Percentiles rank a stretch among this genome's conserved stretches.
phyloP scores from a whole-genome alignment of 495 filamentous ascomycete species.

The Aspergillus carlsbadensis region DNA sequence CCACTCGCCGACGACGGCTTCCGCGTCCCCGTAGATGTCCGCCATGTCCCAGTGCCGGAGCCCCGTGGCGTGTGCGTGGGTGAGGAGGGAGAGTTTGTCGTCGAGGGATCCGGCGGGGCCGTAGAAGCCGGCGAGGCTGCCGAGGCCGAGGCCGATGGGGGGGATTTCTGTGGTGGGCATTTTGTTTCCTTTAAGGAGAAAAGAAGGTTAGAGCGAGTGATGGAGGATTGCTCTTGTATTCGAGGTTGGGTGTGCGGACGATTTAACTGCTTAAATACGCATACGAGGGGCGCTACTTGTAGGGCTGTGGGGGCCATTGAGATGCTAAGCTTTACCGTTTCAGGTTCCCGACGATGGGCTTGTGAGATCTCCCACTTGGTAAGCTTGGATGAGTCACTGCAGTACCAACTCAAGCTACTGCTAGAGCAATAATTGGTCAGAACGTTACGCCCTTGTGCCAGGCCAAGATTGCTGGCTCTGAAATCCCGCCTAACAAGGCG shows the following conservation, averaged over 20 bases:
- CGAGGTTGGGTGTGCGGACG: neutral
- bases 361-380: too few species aligned
- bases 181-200: constrained; percentile 38
- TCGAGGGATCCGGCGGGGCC: constrained; percentile 38
- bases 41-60: constrained; percentile 16
- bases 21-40: constrained; percentile 34
- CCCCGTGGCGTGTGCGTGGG: constrained; percentile 2
- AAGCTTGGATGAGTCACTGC: too few species aligned
- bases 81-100: constrained; percentile 20
- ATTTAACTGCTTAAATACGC: neutral
- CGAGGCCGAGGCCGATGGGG: constrained; percentile 53
- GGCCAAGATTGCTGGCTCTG: too few species aligned
- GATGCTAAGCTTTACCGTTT: neutral
- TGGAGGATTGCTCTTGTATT: too few species aligned
- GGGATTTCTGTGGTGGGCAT: constrained; percentile 50
- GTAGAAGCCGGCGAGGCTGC: constrained; percentile 35
- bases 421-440: too few species aligned
- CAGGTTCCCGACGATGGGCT: neutral
- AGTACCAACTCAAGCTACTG: too few species aligned
- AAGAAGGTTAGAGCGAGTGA: neutral
- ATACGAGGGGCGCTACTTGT: too few species aligned
- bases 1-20: constrained; percentile 57
- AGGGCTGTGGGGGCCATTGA: neutral
- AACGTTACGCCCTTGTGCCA: too few species aligned
- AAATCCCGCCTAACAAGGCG: too few species aligned